phyloP scores from a whole-genome alignment of 2,329 filamentous ascomycete genomes.

The Penicillium vulpinum region DNA sequence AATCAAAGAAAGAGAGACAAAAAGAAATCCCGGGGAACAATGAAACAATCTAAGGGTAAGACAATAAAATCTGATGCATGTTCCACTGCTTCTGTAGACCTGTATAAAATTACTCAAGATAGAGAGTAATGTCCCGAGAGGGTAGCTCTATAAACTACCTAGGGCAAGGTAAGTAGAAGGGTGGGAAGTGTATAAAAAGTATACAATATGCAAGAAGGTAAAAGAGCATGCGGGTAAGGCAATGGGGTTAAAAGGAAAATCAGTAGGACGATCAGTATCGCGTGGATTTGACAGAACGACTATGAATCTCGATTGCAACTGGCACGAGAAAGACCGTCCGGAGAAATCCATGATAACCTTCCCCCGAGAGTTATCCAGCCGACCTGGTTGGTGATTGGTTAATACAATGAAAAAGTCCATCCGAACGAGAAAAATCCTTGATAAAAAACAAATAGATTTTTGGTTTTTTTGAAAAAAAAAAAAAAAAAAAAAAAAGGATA shows the following conservation, averaged over 20 bases:
- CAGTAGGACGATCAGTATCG: constrained; percentile 21
- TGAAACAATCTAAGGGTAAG: constrained; percentile 42
- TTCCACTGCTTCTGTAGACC: constrained; percentile 43
- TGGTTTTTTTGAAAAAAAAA: too few relatives aligned
- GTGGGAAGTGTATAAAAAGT: constrained; percentile 6
- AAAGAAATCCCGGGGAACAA: constrained; percentile 26
- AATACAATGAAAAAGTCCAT: constrained; percentile 1
- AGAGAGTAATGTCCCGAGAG: constrained; percentile 6
- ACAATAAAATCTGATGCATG: constrained; percentile 53
- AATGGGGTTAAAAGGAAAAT: constrained; percentile 32
- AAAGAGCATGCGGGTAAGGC: constrained; percentile 30
- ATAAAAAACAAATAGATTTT: constrained; percentile 20
- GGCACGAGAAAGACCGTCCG: constrained; percentile 23
- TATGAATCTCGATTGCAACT: constrained; percentile 28
- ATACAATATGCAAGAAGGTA: constrained; percentile 27
- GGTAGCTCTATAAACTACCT: constrained; percentile 1
- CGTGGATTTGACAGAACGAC: constrained; percentile 23
- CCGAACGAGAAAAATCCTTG: constrained; percentile 11
- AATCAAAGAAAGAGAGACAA: constrained; percentile 21
- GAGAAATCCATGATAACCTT: constrained; percentile 31
- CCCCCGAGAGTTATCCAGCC: constrained; percentile 17
- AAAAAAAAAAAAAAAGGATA: constrained; percentile 18
- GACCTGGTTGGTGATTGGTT: constrained; percentile 21
- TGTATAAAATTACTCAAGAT: constrained; percentile 33
- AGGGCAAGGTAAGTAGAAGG: constrained; percentile 40